These are phyloP conservation scores for Blastocladiella britannica DNA, from an alignment of 192 early-diverging fungal species.

Conservation along the genomic window DNA sequence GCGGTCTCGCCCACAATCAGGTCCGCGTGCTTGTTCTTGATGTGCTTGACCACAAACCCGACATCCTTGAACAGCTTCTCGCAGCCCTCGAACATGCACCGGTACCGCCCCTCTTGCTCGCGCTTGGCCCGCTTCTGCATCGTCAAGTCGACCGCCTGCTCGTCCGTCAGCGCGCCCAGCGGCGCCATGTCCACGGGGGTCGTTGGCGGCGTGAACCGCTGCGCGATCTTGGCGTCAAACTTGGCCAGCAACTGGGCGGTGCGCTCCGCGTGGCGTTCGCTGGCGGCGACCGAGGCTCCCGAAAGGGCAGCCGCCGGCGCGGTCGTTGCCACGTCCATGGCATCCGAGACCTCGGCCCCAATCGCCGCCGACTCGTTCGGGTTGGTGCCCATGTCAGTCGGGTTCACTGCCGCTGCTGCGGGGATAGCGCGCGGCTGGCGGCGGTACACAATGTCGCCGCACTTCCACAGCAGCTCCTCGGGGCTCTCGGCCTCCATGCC, in stretches of 20 bases:
- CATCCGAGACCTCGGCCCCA: no score
- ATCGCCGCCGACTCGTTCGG: no score
- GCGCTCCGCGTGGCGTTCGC: slow-evolving; percentile 7
- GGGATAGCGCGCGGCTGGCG: neutral
- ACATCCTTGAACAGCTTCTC: slow-evolving; percentile 84
- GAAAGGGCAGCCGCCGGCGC: no score
- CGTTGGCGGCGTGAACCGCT: slow-evolving; percentile 6
- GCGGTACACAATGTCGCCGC: slow-evolving; percentile 16
- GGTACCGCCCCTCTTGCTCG: slow-evolving; percentile 64
- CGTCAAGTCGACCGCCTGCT: slow-evolving; percentile 26
- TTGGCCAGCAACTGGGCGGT: slow-evolving; percentile 11
- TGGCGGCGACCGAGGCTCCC: no score
- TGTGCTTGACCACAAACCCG: slow-evolving; percentile 87
- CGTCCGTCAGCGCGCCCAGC: slow-evolving; percentile 18
- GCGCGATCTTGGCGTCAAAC: slow-evolving; percentile 8
- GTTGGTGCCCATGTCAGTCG: no score
- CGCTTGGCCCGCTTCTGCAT: slow-evolving; percentile 31
- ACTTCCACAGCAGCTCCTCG: slow-evolving; percentile 47
- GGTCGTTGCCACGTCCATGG: no score
- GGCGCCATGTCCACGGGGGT: slow-evolving; percentile 21
- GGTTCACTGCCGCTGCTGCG: no score
- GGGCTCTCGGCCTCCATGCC: slow-evolving; percentile 55
- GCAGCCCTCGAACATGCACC: slow-evolving; percentile 56
- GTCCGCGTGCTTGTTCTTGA: slow-evolving; percentile 68
- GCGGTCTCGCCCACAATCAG: slow-evolving; percentile 29